Evolutionary conservation across 371 early-diverging fungal genomes (phyloP).

Genomic region (Mortierella sp.): DNA sequence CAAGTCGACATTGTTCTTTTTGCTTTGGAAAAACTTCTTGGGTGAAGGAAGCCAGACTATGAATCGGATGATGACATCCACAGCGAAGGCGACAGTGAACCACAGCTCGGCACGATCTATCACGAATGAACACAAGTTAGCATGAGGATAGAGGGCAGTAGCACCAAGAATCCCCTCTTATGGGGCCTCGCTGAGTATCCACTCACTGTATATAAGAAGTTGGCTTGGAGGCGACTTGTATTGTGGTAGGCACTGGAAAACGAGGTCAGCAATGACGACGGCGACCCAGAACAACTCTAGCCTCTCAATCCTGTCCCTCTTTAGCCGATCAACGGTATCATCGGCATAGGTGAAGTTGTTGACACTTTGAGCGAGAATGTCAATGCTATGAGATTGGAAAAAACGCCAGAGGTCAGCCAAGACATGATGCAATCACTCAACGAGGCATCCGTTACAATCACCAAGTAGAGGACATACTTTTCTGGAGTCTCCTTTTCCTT

Average conservation of each 20-base stretch:
- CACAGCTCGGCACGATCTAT: slow-evolving; percentile 59
- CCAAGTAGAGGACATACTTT: background rate
- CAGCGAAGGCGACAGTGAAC: slow-evolving; percentile 65
- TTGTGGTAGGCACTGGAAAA: slow-evolving; percentile 65
- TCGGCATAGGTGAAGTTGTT: slow-evolving; percentile 28
- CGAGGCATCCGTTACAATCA: background rate
- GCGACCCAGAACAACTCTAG: slow-evolving; percentile 62
- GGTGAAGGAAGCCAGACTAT: slow-evolving; percentile 53
- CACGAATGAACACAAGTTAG: background rate
- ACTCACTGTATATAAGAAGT: slow-evolving; percentile 51
- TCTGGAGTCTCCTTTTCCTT: background rate
- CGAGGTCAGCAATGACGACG: slow-evolving; percentile 60
- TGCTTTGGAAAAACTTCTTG: slow-evolving; percentile 59
- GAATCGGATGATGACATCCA: slow-evolving; percentile 65
- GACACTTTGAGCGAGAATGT: slow-evolving; percentile 28
- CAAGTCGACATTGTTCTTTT: slow-evolving; percentile 62
- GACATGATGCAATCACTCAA: too few species aligned
- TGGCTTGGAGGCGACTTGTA: slow-evolving; percentile 53
- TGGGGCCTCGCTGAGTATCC: background rate
- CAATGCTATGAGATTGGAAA: slow-evolving; percentile 15
- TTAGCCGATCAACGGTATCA: slow-evolving; percentile 9
- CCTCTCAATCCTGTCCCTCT: slow-evolving; percentile 24
- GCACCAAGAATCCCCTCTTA: background rate
- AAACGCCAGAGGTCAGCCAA: background rate
- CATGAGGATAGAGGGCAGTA: background rate